Conservation (phyloP, 345 rosid species). For the Gossypium ekmanianum region DNA sequence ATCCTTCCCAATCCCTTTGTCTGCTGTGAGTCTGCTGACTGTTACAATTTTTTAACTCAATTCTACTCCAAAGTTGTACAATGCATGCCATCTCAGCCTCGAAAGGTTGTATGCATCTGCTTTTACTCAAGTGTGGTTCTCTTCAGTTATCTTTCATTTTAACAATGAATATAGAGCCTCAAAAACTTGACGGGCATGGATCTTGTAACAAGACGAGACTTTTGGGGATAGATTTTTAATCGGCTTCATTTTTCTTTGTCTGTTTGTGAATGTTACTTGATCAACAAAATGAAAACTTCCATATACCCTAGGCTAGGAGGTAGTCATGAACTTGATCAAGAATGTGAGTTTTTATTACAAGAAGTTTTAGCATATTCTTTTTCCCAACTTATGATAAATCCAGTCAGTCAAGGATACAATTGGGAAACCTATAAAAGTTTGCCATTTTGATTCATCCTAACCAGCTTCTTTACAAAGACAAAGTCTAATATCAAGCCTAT, state of each 20-base stretch:
- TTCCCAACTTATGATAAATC: not conserved
- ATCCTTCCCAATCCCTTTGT: not conserved
- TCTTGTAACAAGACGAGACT: not conserved
- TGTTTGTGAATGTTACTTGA: not conserved
- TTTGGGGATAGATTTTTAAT: not conserved
- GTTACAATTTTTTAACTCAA: not conserved
- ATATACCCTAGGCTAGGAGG: not conserved
- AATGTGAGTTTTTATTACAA: not conserved
- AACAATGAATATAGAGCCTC: not conserved
- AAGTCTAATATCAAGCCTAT: not conserved
- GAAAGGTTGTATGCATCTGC: not conserved
- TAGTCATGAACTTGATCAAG: constrained; percentile 4
- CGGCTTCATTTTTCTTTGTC: not conserved
- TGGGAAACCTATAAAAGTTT: not conserved
- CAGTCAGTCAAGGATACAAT: not conserved
- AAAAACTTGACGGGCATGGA: not conserved
- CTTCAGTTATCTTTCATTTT: constrained; percentile 1
- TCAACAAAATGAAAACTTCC: not conserved
- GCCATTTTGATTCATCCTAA: not conserved
- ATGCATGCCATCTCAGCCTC: not conserved
- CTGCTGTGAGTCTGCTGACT: not conserved
- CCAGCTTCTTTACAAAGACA: not conserved
- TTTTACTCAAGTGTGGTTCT: not conserved
- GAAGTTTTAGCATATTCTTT: not conserved
- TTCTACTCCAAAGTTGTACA: not conserved